Evolutionary conservation across 495 filamentous ascomycete genomes (phyloP).

Genomic region (Echria macrotheca): DNA sequence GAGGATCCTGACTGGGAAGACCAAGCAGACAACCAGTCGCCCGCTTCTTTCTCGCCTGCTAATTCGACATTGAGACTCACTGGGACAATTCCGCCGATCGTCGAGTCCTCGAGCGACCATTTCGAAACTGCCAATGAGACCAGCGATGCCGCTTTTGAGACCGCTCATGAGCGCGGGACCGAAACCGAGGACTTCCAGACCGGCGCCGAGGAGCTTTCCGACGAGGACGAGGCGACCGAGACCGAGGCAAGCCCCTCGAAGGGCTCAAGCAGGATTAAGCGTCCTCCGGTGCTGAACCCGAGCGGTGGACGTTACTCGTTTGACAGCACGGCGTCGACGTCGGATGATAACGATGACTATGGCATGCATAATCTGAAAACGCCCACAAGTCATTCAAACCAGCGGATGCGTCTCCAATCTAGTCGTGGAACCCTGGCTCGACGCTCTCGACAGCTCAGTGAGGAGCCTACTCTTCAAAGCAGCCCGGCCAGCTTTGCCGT

Average conservation of each 20-base stretch:
- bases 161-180: constrained; percentile 72
- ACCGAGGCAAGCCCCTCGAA: constrained; percentile 60
- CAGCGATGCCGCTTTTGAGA: constrained; percentile 81
- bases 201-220: constrained; percentile 74
- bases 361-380: constrained; percentile 46
- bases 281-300: constrained; percentile 26
- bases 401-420: constrained; percentile 64
- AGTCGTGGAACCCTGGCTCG: constrained; percentile 54
- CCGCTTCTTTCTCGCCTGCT: constrained; percentile 16
- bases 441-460: constrained; percentile 60
- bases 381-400: constrained; percentile 54
- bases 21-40: constrained; percentile 34
- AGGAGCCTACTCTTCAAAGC: constrained; percentile 48
- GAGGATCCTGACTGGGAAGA: constrained; percentile 92
- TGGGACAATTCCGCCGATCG: constrained; percentile 23
- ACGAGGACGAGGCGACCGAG: constrained; percentile 76
- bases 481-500: constrained; percentile 53
- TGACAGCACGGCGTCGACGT: constrained; percentile 85
- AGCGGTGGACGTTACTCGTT: constrained; percentile 57
- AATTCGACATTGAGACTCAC: constrained; percentile 11
- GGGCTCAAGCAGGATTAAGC: constrained; percentile 37
- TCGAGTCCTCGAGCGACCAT: constrained; percentile 45
- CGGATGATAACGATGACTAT: constrained; percentile 69
- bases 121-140: constrained; percentile 85
- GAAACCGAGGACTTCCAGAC: constrained; percentile 96